Conservation (phyloP, 208 protist species). For the Polymyxa betae region DNA sequence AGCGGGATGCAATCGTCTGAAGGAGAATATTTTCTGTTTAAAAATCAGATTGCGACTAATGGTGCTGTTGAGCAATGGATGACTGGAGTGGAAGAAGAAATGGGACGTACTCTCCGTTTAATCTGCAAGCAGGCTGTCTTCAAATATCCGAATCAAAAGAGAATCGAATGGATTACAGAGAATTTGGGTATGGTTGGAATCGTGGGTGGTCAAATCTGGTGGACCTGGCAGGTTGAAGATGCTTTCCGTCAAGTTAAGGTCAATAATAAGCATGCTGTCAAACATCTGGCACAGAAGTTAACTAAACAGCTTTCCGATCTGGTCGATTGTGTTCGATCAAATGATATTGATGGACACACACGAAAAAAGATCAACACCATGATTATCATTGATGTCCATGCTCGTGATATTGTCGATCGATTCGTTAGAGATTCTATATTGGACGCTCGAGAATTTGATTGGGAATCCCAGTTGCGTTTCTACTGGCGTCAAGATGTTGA, state of each 20-base stretch:
- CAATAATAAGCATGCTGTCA: slow-evolving; percentile 84
- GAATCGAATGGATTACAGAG: slow-evolving; percentile 91
- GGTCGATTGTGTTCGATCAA: slow-evolving; percentile 89
- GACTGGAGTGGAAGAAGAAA: slow-evolving; percentile 90
- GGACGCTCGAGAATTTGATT: slow-evolving; percentile 96
- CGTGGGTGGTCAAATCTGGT: slow-evolving; percentile 96
- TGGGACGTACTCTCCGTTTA: slow-evolving; percentile 85
- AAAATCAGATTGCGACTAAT: slow-evolving; percentile 81
- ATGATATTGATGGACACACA: slow-evolving; percentile 83
- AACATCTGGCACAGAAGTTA: slow-evolving; percentile 86
- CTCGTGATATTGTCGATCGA: slow-evolving; percentile 95
- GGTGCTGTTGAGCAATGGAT: slow-evolving; percentile 96
- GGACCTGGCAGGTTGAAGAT: slow-evolving; percentile 97
- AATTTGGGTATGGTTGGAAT: slow-evolving; percentile 93
- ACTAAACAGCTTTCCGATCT: slow-evolving; percentile 90
- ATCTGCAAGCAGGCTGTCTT: slow-evolving; percentile 95
- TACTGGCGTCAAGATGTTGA: slow-evolving; percentile 94
- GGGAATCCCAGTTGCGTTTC: slow-evolving; percentile 97
- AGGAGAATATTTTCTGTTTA: slow-evolving; percentile 89
- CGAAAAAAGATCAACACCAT: slow-evolving; percentile 97
- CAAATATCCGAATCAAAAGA: slow-evolving; percentile 88
- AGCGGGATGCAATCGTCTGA: slow-evolving; percentile 93
- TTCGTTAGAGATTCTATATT: slow-evolving; percentile 96
- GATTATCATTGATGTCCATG: slow-evolving; percentile 99
- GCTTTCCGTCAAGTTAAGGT: slow-evolving; percentile 80